Evolutionary conservation across 306 rosid genomes (phyloP), one percentile per base, ranked within the genome.

Genomic region (Cotoneaster glaucophyllus): DNA sequence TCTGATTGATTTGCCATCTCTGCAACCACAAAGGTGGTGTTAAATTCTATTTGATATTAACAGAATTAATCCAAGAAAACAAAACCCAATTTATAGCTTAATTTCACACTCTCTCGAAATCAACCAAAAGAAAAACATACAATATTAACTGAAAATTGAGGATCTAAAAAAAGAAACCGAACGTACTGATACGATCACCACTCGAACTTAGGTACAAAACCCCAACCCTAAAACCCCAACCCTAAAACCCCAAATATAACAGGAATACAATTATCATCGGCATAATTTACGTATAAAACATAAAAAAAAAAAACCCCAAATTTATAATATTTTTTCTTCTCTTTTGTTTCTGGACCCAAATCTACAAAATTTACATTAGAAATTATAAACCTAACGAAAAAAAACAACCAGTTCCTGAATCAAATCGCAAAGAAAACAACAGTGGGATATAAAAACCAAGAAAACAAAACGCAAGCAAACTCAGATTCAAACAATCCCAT

Each of bases 1-100:
- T 25, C 89, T 18, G 72, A 79, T 45, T 88, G 74, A 37, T 73
- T 81, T 14, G 86, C 87, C 97, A 91, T 91, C 84, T 78, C 95
- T 87, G 71, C 68, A 74, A 21, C 37, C 1, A 14, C 52, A 14
- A 62, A 41, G 61, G 26, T 14, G 2, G 8, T 29, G 37, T 63
- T 15, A 63, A 14, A 63, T 63, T 63, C 21, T 15, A 28, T 29
- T 59, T 24, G 31, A 17, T 1, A 59, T 25, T 25, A 28, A 29
- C 39, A 15, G 21, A 24, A 24, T 69, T 45, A 43, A 45, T 24
- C 13, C 3, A 13, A 11, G 2, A 31, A 74, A 6, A 62, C 1
- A 17, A 59, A 62, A 11, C 61, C 34, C 69, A 74, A 41, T 24
- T 45, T 25, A 45, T 44, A 43, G 48, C 18, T 26, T 12, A 13